Conservation (phyloP, 176 grass and related monocot genomes). For the Stipa capillata region DNA sequence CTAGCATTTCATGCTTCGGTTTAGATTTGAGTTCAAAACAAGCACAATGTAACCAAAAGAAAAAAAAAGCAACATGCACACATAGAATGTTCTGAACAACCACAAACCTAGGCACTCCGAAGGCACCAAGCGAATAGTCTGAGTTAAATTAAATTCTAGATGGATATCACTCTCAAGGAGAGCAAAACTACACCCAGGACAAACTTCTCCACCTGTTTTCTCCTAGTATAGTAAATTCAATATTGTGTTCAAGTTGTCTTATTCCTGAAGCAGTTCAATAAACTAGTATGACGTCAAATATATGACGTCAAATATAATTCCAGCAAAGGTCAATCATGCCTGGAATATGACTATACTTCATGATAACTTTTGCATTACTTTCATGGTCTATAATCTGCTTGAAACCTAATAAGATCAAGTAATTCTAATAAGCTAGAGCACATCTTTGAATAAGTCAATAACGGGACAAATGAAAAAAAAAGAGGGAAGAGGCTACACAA, state of each 20-base stretch:
- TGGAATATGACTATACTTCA: neutral
- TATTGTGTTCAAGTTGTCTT: neutral
- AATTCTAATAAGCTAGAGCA: neutral
- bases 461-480: neutral
- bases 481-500: neutral
- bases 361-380: neutral
- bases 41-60: neutral
- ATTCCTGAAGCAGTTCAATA: neutral
- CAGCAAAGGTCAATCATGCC: neutral
- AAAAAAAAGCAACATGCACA: neutral
- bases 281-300: neutral
- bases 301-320: conserved; percentile 6
- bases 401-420: neutral
- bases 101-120: neutral
- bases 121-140: neutral
- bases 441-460: neutral
- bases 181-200: neutral
- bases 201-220: neutral
- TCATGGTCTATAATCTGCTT: neutral
- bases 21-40: neutral
- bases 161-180: neutral
- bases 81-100: neutral
- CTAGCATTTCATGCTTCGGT: neutral
- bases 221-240: no score
- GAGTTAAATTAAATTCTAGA: neutral